Evolutionary conservation across 2,329 filamentous ascomycete species (phyloP), one percentile per base, ranked within the genome.

Genomic region (Penicillium griseofulvum): DNA sequence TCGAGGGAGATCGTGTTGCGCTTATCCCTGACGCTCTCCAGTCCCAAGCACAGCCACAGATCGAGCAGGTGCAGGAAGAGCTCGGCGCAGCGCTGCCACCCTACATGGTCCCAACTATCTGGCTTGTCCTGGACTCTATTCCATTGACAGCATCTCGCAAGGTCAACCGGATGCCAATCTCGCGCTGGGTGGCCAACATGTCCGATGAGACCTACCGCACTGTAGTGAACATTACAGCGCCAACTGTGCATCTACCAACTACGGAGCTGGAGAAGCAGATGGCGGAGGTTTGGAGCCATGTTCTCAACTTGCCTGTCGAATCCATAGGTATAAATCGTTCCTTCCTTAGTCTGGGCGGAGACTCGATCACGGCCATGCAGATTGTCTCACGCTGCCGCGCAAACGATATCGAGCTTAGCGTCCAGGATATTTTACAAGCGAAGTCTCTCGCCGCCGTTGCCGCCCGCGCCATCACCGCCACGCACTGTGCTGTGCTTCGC

Each of bases 361-460:
- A 57, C 29, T 57, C 54, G 22, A 57, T 57, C 31, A 45, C 49
- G 2, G 50, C 49, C n/a, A 53, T 57, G 49, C 45, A 49, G 29
- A 2, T 29, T 7, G 28, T 29, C 26, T 28, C 26, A 12, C 57
- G 48, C 43, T 62, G 56, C 39, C 56, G 55, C 8, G 49, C 56
- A 7, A 52, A 58, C 36, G 58, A 60, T 19, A 47, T 65, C 28
- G 31, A 43, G 36, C 49, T 64, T 10, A 60, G 48, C 29, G 61
- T 63, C 7, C 43, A 60, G 31, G 55, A 65, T 45, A 60, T 65
- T 28, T 55, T 64, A 16, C 54, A 59, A 48, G 43, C 43, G 7
- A 36, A 36, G 33, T 36, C 33, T 36, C 33, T 36, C 36, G 37
- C 29, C 31, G 31, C 28, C n/a, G 37, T 44, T 12, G 36, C 45